Base-by-base conservation (phyloP, 257 asterid genomes). In the Handroanthus guayacan region DNA sequence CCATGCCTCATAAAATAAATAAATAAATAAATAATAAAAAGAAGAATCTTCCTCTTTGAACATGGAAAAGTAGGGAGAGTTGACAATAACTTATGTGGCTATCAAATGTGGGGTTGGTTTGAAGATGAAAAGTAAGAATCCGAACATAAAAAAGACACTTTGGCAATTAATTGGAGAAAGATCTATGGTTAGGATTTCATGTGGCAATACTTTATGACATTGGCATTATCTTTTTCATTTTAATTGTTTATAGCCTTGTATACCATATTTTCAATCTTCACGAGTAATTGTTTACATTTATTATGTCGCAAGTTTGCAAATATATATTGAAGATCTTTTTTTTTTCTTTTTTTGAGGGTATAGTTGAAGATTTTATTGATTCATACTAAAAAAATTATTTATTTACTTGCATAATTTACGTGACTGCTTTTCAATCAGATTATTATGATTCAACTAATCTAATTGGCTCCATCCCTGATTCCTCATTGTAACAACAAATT, bases 61-160 rank as follows among this genome's bases (percentile, higher is more conserved):
- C 31, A 14, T 52, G 38, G 62, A 76, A 76, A 70, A 72, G 51
- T 25, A 51, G 45, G 45, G 45, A 62, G 71, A 72, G 81, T 81
- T 81, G 79, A 77, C 75, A 57, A 75, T n/a, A 71, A 18, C 16
- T 34, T 69, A 13, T 70, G 36, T 12, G 37, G 1, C 13, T 0
- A 69, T 69, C 39, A 47, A 75, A 38, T 62, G 73, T 51, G 62
- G 66, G 43, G 67, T 67, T 72, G 82, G 85, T 81, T 57, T 72
- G 82, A 66, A 67, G 17, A 72, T 67, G 62, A 74, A 60, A 66
- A 76, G 72, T 50, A 71, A 65, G 39, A 81, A 52, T 63, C 6
- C 47, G 9, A 55, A 38, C 37, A 75, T 44, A 76, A 17, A 34
- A 48, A 31, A 31, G 9, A 34, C 34, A 13, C 37, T 48, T 70